Base-by-base conservation (phyloP, 2,329 filamentous ascomycete species). In the Penicillium sumatraense region DNA sequence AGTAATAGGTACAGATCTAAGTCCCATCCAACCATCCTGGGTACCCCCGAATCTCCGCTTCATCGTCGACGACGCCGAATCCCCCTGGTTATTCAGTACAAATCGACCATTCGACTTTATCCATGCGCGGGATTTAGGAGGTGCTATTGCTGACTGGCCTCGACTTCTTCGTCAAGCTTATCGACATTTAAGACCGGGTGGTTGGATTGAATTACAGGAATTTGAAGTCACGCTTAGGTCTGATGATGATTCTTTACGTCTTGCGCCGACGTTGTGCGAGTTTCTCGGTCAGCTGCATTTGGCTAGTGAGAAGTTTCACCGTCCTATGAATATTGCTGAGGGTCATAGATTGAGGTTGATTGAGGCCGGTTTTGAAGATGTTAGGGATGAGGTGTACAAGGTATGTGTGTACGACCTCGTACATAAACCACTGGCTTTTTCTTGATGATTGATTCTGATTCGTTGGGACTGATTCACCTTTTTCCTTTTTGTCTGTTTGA, bases 331-430 rank as follows among this genome's bases (percentile, higher is more conserved):
- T 38, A 68, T 74, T 20, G 72, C 71, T 38, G 57, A 71, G 23
- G 60, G 72, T 11, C 71, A 77, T 33, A 72, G 75, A 56, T 67
- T 73, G 38, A 75, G 78, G 51, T 74, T 86, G 61, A 68, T 72
- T 3, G 79, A 80, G 11, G 81, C 78, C 0, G 84, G 84, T 0
- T 86, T 86, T 58, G 70, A 75, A 41, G 77, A 84, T 51, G 78
- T 86, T 0, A 69, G 69, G 0, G 78, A 83, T 62, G 69, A 75
- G 2, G 62, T 80, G 5, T 80, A 75, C 61, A 81, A 78, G 66
- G 69, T 69, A 47, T 21, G 6, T 27, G n/a, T n/a, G 2, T 9
- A 18, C 36, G 23, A 29, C n/a, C n/a, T n/a, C n/a, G n/a, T n/a
- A n/a, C n/a, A n/a, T n/a, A n/a, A n/a, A n/a, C n/a, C n/a, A n/a